These are phyloP conservation scores for Chlamydomonas applanata DNA, from an alignment of 139 green algal genomes.

Conservation along the genomic window DNA sequence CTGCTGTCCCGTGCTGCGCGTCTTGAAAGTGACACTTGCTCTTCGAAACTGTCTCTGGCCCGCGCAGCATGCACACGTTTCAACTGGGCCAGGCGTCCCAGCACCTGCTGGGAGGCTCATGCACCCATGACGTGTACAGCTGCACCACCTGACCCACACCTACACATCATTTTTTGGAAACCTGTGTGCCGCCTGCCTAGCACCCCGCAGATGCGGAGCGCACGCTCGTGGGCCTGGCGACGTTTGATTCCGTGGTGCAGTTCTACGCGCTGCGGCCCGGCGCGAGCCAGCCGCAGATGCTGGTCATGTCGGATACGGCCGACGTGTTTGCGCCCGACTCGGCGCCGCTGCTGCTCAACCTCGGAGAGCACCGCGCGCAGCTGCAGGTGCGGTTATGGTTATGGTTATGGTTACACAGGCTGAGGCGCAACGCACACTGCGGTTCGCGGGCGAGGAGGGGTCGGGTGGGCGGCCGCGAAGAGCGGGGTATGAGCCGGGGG, in stretches of 20 bases:
- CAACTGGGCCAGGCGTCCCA: too few species aligned
- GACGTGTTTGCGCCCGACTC: conserved; percentile 60
- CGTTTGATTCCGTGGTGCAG: conserved; percentile 80
- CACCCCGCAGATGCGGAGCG: conserved; percentile 47
- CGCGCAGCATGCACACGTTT: too few species aligned
- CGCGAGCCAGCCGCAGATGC: conserved; percentile 64
- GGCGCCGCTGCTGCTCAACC: conserved; percentile 40
- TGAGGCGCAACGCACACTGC: too few species aligned
- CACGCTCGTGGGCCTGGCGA: conserved; percentile 72
- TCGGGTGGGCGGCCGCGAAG: too few species aligned
- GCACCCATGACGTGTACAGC: too few species aligned
- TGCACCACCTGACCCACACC: too few species aligned
- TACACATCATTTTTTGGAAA: neutral
- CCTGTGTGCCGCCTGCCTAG: neutral
- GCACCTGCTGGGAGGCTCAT: too few species aligned
- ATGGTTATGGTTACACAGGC: neutral
- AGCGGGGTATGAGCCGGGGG: too few species aligned
- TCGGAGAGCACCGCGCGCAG: conserved; percentile 39
- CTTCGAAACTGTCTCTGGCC: too few species aligned
- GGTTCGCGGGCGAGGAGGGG: too few species aligned
- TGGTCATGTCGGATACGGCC: conserved; percentile 74
- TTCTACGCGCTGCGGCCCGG: conserved; percentile 69
- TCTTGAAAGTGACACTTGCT: too few species aligned
- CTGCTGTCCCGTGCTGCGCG: too few species aligned
- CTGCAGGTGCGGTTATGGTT: conserved; percentile 19